These are phyloP conservation scores for Calonectria naviculata DNA, from an alignment of 2,329 filamentous ascomycete genomes.

Conservation along the genomic window DNA sequence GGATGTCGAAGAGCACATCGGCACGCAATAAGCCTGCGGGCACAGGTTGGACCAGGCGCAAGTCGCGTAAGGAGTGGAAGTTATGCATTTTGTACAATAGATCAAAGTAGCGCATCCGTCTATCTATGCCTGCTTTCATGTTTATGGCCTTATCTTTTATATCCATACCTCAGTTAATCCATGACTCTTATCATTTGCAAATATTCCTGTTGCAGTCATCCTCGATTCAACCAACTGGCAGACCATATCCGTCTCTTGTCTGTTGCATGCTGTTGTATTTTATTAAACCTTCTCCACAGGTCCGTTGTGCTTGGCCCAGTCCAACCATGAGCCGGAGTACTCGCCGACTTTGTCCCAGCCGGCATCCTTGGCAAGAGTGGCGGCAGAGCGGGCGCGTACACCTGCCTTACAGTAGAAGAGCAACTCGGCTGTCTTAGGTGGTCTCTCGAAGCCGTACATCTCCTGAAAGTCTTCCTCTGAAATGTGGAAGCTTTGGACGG, in stretches of 20 bases:
- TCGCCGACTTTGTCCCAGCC: slow-evolving; percentile 80
- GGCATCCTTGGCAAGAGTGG: slow-evolving; percentile 78
- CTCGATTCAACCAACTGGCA: no score
- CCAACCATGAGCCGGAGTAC: slow-evolving; percentile 81
- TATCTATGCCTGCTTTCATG: background rate
- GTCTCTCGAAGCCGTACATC: slow-evolving; percentile 82
- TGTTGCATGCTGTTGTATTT: background rate
- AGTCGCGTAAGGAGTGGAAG: slow-evolving; percentile 2
- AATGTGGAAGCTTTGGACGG: slow-evolving; percentile 84
- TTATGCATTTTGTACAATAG: slow-evolving; percentile 25
- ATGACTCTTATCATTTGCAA: background rate
- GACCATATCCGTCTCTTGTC: no score
- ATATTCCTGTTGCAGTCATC: background rate
- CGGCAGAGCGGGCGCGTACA: slow-evolving; percentile 82
- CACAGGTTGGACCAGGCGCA: slow-evolving; percentile 15
- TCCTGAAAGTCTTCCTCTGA: slow-evolving; percentile 83
- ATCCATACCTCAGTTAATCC: background rate
- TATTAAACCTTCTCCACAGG: slow-evolving; percentile 49
- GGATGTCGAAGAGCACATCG: slow-evolving; percentile 12
- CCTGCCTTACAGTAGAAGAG: slow-evolving; percentile 96
- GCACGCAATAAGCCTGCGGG: slow-evolving; percentile 27
- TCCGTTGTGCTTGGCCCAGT: slow-evolving; percentile 83
- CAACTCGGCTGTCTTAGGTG: slow-evolving; percentile 64
- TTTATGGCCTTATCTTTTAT: background rate
- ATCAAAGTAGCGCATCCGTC: slow-evolving; percentile 12